A percentile compares a stretch with the other conserved stretches of the same genome.
These are phyloP conservation scores for Chaetothyriales sp. DNA, from an alignment of 2,329 filamentous ascomycete genomes.

Conservation along the genomic window DNA sequence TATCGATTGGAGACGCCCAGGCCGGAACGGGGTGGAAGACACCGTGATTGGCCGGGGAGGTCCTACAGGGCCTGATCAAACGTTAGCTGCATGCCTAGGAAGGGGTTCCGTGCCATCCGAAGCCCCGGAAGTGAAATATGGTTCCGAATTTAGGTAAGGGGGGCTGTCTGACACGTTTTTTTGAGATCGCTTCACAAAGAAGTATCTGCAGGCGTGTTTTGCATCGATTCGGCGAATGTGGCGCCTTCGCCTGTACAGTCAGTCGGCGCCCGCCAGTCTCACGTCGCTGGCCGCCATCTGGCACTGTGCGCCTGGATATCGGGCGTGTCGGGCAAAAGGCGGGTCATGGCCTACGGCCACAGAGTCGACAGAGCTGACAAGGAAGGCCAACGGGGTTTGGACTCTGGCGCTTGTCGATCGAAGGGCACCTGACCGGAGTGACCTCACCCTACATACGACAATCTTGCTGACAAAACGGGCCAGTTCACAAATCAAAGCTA, in stretches of 20 bases:
- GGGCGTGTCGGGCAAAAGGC: slow-evolving; percentile 10
- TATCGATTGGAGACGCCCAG: background rate
- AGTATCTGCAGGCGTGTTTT: background rate
- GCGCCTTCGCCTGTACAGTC: background rate
- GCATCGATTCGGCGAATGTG: background rate
- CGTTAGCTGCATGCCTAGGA: slow-evolving; percentile 9
- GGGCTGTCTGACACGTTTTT: background rate
- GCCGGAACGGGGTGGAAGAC: background rate
- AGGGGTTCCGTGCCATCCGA: slow-evolving; percentile 13
- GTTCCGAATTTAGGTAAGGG: background rate
- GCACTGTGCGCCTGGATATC: background rate
- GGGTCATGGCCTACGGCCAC: slow-evolving; percentile 10
- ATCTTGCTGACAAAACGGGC: background rate
- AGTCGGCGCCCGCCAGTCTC: background rate
- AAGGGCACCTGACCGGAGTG: background rate
- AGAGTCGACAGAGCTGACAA: background rate
- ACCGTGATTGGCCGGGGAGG: slow-evolving; percentile 5
- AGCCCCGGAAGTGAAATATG: slow-evolving; percentile 3
- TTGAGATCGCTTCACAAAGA: background rate
- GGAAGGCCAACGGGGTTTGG: background rate
- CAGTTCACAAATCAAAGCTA: background rate
- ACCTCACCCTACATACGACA: background rate
- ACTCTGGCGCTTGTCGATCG: background rate
- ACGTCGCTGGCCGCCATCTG: background rate
- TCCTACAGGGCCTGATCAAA: slow-evolving; percentile 11